Evolutionary conservation across 2,329 filamentous ascomycete genomes (phyloP), one percentile per base, ranked within the genome.

Genomic region (Periconia sp.): DNA sequence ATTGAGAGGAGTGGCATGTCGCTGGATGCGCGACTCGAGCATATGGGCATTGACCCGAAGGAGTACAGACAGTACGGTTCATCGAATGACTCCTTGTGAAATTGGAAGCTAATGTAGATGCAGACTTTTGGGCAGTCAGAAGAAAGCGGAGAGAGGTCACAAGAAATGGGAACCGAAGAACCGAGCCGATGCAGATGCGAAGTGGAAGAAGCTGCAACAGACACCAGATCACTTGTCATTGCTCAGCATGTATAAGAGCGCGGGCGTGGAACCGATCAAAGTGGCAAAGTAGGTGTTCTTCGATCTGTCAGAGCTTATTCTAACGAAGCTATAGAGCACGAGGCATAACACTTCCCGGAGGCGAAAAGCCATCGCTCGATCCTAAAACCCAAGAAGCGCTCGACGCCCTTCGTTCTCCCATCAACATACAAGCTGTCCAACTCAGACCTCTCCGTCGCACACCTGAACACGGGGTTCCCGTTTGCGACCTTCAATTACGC

Each of bases 401-500:
- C 47, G 57, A 65, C 28, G 56, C 51, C 18, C 56, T 70, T 37
- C 68, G 66, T 41, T 46, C 50, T 18, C 92, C 92, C 25, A 83
- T 89, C 59, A 83, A 86, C 50, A 84, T 97, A 21, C 88, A 95
- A 74, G 89, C 92, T 25, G 78, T 95, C 31, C 94, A 95, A 72
- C 81, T 96, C 36, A 84, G 86, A 51, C 92, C 94, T 12, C 79
- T 97, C 37, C 89, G 88, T 59, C 86, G 88, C 51, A 76, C 83
- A 65, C 79, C 88, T 32, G 72, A 85, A 62, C 85, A 89, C 65
- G 89, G 89, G 37, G 82, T 96, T 24, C 91, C 91, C 10, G 84
- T 88, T 9, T 95, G 90, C 75, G 87, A 96, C 69, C 84, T 99
- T 23, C 94, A 99, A 69, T 77, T 99, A 35, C 89, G 94, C 56